Conservation (phyloP, 495 filamentous ascomycete species). For the Aspergillus leporis region DNA sequence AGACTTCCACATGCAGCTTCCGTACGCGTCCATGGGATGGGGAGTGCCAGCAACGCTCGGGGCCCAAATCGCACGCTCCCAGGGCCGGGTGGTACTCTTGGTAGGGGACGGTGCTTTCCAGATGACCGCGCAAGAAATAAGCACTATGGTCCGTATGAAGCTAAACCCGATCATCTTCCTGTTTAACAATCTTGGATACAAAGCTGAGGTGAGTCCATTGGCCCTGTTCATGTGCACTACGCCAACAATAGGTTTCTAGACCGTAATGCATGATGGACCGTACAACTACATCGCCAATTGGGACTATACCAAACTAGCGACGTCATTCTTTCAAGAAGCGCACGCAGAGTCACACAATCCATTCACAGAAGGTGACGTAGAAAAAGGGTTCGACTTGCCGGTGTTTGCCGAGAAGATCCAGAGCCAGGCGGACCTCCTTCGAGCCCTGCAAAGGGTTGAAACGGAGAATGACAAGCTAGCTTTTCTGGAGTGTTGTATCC, state of each 20-base stretch:
- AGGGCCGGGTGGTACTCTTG: conserved; percentile 56
- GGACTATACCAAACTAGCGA: conserved; percentile 17
- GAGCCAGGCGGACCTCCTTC: conserved; percentile 9
- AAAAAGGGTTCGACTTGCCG: neutral
- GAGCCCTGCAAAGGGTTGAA: conserved; percentile 9
- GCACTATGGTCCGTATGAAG: conserved; percentile 64
- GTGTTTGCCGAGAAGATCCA: conserved; percentile 13
- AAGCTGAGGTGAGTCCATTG: conserved; percentile 47
- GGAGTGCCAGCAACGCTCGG: conserved; percentile 17
- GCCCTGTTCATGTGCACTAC: neutral
- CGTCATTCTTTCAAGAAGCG: neutral
- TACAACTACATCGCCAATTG: conserved; percentile 22
- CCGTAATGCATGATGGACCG: conserved; percentile 19
- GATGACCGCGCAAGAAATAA: conserved; percentile 69
- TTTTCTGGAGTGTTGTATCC: conserved; percentile 18
- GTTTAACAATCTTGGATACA: conserved; percentile 67
- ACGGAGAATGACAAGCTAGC: conserved; percentile 12
- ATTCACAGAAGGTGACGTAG: neutral
- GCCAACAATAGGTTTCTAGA: neutral
- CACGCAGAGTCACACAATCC: conserved; percentile 11
- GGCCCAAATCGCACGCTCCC: conserved; percentile 29
- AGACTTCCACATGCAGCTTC: conserved; percentile 17
- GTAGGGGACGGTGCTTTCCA: conserved; percentile 75
- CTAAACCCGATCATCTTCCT: conserved; percentile 68
- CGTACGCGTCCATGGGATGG: conserved; percentile 21